Base-by-base conservation (phyloP, 352 stramenopile genomes). In the Globisporangium polare region DNA sequence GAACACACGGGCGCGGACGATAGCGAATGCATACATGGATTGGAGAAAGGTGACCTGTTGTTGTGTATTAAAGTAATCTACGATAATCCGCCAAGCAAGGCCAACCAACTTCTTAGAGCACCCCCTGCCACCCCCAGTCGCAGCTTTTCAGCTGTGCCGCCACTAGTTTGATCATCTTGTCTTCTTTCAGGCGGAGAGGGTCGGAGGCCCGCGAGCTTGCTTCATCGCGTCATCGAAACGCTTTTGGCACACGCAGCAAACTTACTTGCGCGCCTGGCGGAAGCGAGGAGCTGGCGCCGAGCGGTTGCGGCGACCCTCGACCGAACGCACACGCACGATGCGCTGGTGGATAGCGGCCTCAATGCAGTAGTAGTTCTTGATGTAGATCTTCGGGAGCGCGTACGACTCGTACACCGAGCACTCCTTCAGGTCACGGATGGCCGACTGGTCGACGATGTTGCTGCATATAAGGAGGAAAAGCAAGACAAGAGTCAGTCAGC, bases 281-380 rank as follows among this genome's bases (percentile, higher is more conserved):
- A 95, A 94, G 58, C 90, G 85, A 65, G 78, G 78, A 67, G 81
- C 83, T 59, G 97, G 97, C 62, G 97, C 92, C 66, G 96, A 92
- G 74, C 97, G 94, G 82, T 96, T 97, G 65, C 89, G 87, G 77
- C 97, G 92, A 62, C 77, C 90, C 69, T 96, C 88, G 26, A 89
- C 79, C 71, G 94, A 98, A 74, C 97, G 94, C 70, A 94, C 97
- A 88, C 97, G 95, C 56, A 99, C 97, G 75, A 99, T 99, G 83
- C 97, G 96, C 83, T 99, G 96, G 89, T 99, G 97, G 63, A 99
- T 98, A 59, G 97, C 97, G 53, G 96, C 97, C 75, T 99, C 97
- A 31, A 99, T 95, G 79, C 96, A 99, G 91, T 99, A 99, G 83
- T 99, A 99, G 94, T 99, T 98, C 96, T 99, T 99, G 75, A 99